These are phyloP conservation scores for Serendipita sp. DNA, from an alignment of 768 basidiomycete species.

Conservation along the genomic window DNA sequence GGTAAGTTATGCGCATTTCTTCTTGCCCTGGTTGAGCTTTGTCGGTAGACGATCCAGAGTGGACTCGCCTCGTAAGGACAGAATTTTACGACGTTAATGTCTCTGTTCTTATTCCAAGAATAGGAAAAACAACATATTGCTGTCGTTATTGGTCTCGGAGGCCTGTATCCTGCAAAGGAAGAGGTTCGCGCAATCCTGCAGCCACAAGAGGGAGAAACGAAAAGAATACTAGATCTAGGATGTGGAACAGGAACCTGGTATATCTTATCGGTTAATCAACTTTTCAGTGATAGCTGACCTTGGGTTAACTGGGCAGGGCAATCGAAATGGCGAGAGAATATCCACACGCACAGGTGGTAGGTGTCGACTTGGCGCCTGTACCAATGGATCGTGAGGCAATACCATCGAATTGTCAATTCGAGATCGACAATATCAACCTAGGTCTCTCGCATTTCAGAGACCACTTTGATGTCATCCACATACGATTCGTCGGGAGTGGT, in stretches of 20 bases:
- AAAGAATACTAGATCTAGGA: slow-evolving; percentile 5
- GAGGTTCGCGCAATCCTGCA: not conserved
- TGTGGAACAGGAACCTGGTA: slow-evolving; percentile 6
- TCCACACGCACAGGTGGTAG: slow-evolving; percentile 47
- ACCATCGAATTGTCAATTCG: slow-evolving; percentile 31
- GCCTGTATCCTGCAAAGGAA: not conserved
- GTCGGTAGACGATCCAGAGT: not conserved
- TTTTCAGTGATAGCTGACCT: not conserved
- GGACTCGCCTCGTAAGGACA: not conserved
- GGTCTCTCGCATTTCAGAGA: slow-evolving; percentile 24
- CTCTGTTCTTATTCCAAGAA: no score
- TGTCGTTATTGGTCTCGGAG: not conserved
- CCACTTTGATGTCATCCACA: slow-evolving; percentile 54
- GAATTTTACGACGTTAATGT: not conserved
- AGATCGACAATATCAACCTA: slow-evolving; percentile 44
- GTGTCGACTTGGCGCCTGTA: slow-evolving; percentile 55
- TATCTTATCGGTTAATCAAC: no score
- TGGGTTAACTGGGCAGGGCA: slow-evolving; percentile 15
- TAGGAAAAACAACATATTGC: not conserved
- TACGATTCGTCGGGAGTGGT: slow-evolving; percentile 25
- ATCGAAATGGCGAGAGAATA: slow-evolving; percentile 57
- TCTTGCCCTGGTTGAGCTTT: not conserved
- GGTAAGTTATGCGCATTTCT: not conserved
- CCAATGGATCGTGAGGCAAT: not conserved
- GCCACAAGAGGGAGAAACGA: slow-evolving; percentile 5